Evolutionary conservation across 306 rosid species (phyloP).

Genomic region (Glycine soja): DNA sequence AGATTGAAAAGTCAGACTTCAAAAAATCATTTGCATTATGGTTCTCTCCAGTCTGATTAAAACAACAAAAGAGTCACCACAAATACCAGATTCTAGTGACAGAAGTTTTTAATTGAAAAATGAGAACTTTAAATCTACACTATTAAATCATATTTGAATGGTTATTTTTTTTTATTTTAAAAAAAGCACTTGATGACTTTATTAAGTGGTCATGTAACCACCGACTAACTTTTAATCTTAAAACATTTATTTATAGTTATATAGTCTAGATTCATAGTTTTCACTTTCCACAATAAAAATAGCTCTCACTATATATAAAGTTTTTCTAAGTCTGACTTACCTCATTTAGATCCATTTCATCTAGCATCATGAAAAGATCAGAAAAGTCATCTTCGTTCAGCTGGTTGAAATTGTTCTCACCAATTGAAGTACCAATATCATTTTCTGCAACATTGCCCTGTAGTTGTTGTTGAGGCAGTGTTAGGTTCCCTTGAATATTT

Average conservation of each 20-base stretch:
- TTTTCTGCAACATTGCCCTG: conserved; percentile 20
- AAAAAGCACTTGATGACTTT: no score
- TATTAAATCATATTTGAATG: no score
- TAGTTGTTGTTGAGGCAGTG: conserved; percentile 20
- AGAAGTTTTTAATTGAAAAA: no score
- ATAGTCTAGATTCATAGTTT: background rate
- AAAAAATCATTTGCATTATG: background rate
- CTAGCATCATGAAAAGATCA: conserved; percentile 15
- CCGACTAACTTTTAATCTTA: no score
- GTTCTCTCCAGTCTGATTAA: conserved; percentile 21
- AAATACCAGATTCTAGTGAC: no score
- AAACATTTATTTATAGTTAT: no score
- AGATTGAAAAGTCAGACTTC: background rate
- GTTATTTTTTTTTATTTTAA: background rate
- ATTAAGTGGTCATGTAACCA: no score
- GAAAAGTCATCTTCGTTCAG: background rate
- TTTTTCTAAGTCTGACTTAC: conserved; percentile 1
- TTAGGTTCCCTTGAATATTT: conserved; percentile 1
- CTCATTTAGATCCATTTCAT: conserved; percentile 14
- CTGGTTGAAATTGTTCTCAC: background rate
- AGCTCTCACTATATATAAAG: background rate
- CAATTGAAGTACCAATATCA: background rate
- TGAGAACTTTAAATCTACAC: no score
- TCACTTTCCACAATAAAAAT: background rate
- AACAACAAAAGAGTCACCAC: background rate